These are phyloP conservation scores for Colletotrichum costaricense DNA, from an alignment of 2,329 filamentous ascomycete species.

Conservation along the genomic window DNA sequence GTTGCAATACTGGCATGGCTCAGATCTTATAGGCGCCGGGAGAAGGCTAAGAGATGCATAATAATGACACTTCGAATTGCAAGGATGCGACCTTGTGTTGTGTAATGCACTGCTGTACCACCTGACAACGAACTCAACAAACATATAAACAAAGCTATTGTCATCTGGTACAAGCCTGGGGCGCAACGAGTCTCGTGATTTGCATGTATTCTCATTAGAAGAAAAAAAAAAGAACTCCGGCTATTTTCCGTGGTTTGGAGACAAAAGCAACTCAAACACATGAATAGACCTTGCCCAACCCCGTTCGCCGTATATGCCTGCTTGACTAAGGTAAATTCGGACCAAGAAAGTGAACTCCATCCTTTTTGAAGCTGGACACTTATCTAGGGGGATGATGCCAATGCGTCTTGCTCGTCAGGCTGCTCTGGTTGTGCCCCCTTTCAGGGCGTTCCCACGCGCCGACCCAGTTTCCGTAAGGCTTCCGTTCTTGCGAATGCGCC, in stretches of 20 bases:
- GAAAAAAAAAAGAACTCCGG: slow-evolving; percentile 19
- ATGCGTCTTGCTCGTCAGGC: neutral
- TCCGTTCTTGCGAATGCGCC: neutral
- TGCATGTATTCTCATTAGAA: slow-evolving; percentile 21
- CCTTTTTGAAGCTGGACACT: neutral
- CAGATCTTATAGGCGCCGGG: neutral
- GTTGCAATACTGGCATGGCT: slow-evolving; percentile 4
- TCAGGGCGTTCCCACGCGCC: neutral
- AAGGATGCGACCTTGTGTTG: neutral
- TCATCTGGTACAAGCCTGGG: neutral
- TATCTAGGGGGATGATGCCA: neutral
- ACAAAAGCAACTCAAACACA: slow-evolving; percentile 17
- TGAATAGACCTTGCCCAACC: slow-evolving; percentile 14
- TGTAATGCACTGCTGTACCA: neutral
- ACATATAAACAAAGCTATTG: neutral
- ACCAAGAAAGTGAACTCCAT: neutral
- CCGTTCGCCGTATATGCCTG: slow-evolving; percentile 8
- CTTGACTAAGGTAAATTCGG: neutral
- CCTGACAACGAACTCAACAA: neutral
- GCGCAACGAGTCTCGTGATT: neutral
- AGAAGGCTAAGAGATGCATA: neutral
- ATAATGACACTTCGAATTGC: neutral
- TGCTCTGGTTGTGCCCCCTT: neutral
- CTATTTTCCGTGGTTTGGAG: slow-evolving; percentile 8
- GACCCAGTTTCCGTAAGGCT: neutral